Base-by-base conservation (phyloP, 2,329 filamentous ascomycete species). In the Chaetomium sp. region DNA sequence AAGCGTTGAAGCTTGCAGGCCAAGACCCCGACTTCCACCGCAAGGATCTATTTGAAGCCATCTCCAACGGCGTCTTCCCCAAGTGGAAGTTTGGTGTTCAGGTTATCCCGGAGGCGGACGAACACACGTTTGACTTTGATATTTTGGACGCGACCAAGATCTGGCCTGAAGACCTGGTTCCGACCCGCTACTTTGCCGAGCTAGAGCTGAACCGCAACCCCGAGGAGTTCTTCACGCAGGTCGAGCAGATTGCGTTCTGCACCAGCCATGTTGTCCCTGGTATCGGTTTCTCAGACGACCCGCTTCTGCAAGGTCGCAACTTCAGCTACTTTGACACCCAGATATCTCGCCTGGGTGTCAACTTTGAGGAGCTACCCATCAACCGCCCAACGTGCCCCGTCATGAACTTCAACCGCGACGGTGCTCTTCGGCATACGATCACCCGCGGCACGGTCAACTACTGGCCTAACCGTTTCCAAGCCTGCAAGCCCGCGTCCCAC, bases 81-180 rank as follows among this genome's bases (percentile, higher is more conserved):
- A 64, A 65, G 58, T 66, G 63, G 64, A 63, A 63, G 53, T 65
- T 65, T 37, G 88, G 87, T 44, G 84, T 95, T n/a, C 89, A 95
- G 66, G 77, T 85, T 3, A 80, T 94, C 27, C 80, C 86, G 0
- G 88, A 92, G 61, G 78, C 77, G 7, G 79, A 84, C 49, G 81
- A 89, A 67, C 77, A 92, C 59, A 81, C 88, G 12, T 95, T 92
- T 58, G 89, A 92, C 6, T 92, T 94, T 58, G 89, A 94, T 64
- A 86, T 92, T 35, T 79, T 95, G 1, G 89, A 95, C 62, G 85
- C 89, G 0, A 95, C 89, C 40, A 94, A 95, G 73, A 71, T 92
- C 33, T 94, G 89, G 88, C 89, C 89, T 0, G 87, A 94, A 66
- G 86, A 92, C 10, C 71, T 84, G 0, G 75, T 91, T 0, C 89